Evolutionary conservation across 2,329 filamentous ascomycete genomes (phyloP).

Genomic region (Aspergillus felis): DNA sequence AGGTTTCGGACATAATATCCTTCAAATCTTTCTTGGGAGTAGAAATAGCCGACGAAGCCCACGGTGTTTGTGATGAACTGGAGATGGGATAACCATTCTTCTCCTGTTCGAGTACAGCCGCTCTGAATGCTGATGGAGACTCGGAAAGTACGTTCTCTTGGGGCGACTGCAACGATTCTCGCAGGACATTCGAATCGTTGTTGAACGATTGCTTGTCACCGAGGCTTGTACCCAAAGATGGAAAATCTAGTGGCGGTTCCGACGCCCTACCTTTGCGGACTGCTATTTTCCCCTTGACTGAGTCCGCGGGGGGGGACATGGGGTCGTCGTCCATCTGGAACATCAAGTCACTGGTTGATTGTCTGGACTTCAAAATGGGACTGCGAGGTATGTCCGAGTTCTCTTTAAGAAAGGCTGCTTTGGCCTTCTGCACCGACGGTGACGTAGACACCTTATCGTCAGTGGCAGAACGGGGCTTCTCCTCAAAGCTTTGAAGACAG

Average conservation of each 20-base stretch:
- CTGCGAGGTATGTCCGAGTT: slow-evolving; percentile 51
- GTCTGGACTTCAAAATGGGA: slow-evolving; percentile 64
- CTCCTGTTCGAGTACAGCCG: slow-evolving; percentile 17
- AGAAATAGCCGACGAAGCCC: slow-evolving; percentile 52
- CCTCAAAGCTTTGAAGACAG: slow-evolving; percentile 65
- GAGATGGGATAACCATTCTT: slow-evolving; percentile 22
- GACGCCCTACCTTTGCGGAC: slow-evolving; percentile 18
- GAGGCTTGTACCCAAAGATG: slow-evolving; percentile 23
- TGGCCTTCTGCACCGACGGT: slow-evolving; percentile 41
- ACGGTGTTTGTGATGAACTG: slow-evolving; percentile 43
- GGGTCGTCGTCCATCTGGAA: slow-evolving; percentile 88
- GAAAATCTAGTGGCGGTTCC: slow-evolving; percentile 23
- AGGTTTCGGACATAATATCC: slow-evolving; percentile 68
- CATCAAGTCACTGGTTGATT: slow-evolving; percentile 72
- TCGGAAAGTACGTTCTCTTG: slow-evolving; percentile 14
- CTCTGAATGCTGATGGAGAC: slow-evolving; percentile 23
- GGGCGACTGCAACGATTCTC: slow-evolving; percentile 26
- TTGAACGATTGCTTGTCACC: slow-evolving; percentile 24
- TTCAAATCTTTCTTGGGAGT: slow-evolving; percentile 67
- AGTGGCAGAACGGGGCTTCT: slow-evolving; percentile 58
- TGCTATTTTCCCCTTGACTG: slow-evolving; percentile 27
- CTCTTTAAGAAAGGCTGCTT: slow-evolving; percentile 39
- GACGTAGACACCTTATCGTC: slow-evolving; percentile 59
- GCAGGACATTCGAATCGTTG: slow-evolving; percentile 23
- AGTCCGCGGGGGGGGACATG: slow-evolving; percentile 21